Conservation (phyloP, 306 rosid genomes). For the Notholithocarpus densiflorus region DNA sequence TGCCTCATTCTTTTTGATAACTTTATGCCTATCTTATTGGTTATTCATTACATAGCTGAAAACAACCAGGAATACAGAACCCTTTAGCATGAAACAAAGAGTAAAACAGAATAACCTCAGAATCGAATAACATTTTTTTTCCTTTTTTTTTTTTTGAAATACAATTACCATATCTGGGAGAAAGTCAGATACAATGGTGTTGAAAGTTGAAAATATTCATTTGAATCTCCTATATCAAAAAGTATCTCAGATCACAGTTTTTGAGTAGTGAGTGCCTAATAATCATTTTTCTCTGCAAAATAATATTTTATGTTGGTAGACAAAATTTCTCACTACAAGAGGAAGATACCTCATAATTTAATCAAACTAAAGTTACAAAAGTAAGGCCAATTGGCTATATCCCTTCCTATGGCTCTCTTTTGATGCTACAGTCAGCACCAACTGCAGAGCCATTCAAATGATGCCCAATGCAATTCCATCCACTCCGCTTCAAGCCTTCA, state of each 20-base stretch:
- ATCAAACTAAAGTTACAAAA: neutral
- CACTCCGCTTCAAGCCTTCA: slow-evolving; percentile 2
- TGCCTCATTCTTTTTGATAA: neutral
- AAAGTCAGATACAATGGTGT: neutral
- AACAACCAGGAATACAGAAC: neutral
- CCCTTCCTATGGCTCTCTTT: slow-evolving; percentile 13
- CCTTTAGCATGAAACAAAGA: neutral
- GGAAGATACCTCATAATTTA: neutral
- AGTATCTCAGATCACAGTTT: neutral
- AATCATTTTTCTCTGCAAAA: neutral
- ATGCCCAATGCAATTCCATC: slow-evolving; percentile 7
- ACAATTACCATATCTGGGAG: neutral
- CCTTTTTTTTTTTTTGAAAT: neutral
- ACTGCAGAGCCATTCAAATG: slow-evolving; percentile 17
- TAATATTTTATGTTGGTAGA: neutral
- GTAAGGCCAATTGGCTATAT: neutral
- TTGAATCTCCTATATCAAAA: neutral
- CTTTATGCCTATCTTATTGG: neutral
- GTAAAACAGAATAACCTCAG: neutral
- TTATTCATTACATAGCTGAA: neutral
- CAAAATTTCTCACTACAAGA: neutral
- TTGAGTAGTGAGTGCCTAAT: neutral
- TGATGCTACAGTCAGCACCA: neutral
- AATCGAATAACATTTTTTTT: neutral
- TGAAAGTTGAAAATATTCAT: neutral